A percentile compares a stretch with the other conserved stretches of the same genome.
Conservation (phyloP, 2,329 filamentous ascomycete species). For the Microsporum audouinii region DNA sequence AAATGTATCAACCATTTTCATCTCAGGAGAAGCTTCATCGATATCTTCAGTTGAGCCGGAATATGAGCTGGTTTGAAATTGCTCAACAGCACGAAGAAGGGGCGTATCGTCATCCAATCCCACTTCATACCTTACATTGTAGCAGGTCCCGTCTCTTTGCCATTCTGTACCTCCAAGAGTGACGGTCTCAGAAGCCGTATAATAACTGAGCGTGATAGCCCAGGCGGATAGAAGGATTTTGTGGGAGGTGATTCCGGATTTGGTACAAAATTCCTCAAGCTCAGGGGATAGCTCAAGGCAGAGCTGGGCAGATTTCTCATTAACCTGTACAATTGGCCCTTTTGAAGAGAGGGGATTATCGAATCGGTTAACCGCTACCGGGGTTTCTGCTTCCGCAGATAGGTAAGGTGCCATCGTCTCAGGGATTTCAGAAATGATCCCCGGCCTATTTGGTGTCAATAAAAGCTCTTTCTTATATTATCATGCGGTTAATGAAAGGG, state of each 20-base stretch:
- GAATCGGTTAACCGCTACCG: neutral
- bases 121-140: neutral
- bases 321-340: neutral
- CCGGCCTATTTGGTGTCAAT: neutral
- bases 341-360: neutral
- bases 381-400: neutral
- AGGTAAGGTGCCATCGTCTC: constrained; percentile 1
- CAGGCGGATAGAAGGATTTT: neutral
- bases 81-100: neutral
- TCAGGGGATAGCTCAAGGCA: neutral
- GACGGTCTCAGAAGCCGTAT: neutral
- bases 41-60: neutral
- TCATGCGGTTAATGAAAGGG: neutral
- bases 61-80: neutral
- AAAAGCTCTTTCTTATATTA: neutral
- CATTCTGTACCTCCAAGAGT: neutral
- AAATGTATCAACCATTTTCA: neutral
- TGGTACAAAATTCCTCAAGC: neutral
- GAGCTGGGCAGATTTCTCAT: neutral
- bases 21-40: neutral
- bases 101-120: neutral
- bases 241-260: neutral
- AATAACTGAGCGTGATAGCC: neutral
- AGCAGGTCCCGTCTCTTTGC: neutral
- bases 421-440: neutral